Conservation (phyloP, 257 asterid species). For the Nicotiana tabacum region DNA sequence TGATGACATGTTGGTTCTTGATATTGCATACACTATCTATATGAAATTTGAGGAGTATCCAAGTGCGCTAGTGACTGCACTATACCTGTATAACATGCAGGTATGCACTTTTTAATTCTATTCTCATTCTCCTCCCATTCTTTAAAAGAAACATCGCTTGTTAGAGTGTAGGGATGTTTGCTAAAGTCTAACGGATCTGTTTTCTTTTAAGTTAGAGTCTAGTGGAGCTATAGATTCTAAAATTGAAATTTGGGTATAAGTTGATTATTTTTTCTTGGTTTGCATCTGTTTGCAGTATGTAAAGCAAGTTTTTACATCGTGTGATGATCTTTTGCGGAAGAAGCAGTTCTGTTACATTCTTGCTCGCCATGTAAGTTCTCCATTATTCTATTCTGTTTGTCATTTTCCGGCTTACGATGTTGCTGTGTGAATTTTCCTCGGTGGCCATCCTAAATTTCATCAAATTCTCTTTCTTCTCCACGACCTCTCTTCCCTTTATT, state of each 20-base stretch:
- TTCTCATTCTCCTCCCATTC: background rate
- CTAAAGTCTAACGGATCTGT: background rate
- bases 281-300: conserved; percentile 60
- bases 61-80: conserved; percentile 76
- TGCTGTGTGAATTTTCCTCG: background rate
- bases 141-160: background rate
- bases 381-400: background rate
- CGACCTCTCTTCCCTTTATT: background rate
- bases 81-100: conserved; percentile 74
- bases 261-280: background rate
- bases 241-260: background rate
- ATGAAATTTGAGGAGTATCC: conserved; percentile 80
- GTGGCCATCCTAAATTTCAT: background rate
- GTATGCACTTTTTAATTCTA: conserved; percentile 28
- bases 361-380: conserved; percentile 81
- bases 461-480: background rate
- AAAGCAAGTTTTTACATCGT: conserved; percentile 54
- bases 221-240: background rate
- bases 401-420: background rate
- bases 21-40: conserved; percentile 71
- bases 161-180: conserved; percentile 4
- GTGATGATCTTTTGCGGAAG: conserved; percentile 52
- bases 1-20: conserved; percentile 76
- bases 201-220: background rate
- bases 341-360: conserved; percentile 80